These are phyloP conservation scores for Radiomyces spectabilis DNA, from an alignment of 192 early-diverging fungal genomes.

Conservation along the genomic window DNA sequence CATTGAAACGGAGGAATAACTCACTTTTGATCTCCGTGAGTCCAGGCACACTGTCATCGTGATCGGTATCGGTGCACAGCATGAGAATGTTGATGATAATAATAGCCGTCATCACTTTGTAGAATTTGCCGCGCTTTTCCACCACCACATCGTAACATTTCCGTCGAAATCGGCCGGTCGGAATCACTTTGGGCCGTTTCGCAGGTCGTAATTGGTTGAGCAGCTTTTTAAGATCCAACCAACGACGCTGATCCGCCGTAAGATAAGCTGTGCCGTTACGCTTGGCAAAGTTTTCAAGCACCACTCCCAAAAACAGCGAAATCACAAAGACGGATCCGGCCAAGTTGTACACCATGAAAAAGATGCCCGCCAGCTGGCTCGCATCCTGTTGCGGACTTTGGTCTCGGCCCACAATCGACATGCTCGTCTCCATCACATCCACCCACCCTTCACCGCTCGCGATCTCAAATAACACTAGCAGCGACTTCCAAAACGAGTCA, in stretches of 20 bases:
- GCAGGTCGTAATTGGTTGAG: constrained; percentile 42
- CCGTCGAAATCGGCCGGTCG: constrained; percentile 24
- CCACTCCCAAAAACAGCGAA: constrained; percentile 50
- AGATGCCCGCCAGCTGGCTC: constrained; percentile 42
- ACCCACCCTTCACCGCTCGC: constrained; percentile 54
- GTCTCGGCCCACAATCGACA: constrained; percentile 34
- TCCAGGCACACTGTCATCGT: constrained; percentile 6
- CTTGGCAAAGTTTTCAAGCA: constrained; percentile 51
- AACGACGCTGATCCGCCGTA: constrained; percentile 49
- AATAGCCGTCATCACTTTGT: constrained; percentile 31
- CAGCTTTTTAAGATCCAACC: constrained; percentile 54
- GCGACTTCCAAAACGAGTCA: constrained; percentile 42
- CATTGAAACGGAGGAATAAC: background rate
- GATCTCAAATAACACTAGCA: constrained; percentile 53
- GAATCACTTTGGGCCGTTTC: constrained; percentile 34
- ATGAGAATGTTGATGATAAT: constrained; percentile 40
- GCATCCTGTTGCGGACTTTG: constrained; percentile 24
- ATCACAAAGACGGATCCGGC: constrained; percentile 52
- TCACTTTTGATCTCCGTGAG: constrained; percentile 18
- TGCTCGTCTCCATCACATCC: constrained; percentile 38
- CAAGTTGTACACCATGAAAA: constrained; percentile 51
- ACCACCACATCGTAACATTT: constrained; percentile 36
- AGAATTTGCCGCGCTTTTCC: constrained; percentile 41
- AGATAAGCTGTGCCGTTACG: constrained; percentile 50
- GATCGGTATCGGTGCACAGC: constrained; percentile 26